Base-by-base conservation (phyloP, 1,139 yeast genomes). In the Taiozyma onychis region DNA sequence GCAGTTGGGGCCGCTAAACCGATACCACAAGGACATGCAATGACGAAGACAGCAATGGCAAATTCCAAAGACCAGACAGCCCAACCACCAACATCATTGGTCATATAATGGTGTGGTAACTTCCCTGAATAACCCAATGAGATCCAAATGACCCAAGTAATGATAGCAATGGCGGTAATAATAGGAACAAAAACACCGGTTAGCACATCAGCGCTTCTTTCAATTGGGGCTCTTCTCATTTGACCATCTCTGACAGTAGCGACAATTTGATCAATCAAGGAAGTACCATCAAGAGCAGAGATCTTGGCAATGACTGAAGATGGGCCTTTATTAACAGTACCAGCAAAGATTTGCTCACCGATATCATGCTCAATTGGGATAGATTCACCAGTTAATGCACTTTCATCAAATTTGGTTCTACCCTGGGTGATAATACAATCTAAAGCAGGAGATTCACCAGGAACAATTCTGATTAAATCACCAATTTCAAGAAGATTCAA, bases 1-100 rank as follows among this genome's bases (percentile, higher is more conserved):
- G 96, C 96, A 3, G 96, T 88, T 1, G 96, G 96, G 0, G 96
- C 96, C 16, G 96, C 96, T 44, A 89, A 72, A 6, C 96, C 96
- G 45, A 88, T 75, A 1, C 96, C 96, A 74, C 96, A 89, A 1
- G 97, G 97, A 66, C 96, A 89, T 0, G 96, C 96, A 45, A 89
- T 90, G 9, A 83, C 95, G 69, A 87, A 85, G 6, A 87, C 93
- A 0, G 93, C 80, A 57, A 86, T 83, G 0, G 91, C 80, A 66
- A 86, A 86, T 57, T 85, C 84, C 52, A 86, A 71, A 0, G 91
- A 81, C 91, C 93, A 86, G 18, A 85, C 79, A 0, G 78, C 69
- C 90, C 91, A 85, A 0, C 90, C 89, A 26, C 90, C 91, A 50
- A 80, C 68, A 55, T 81, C 86, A 51, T 77, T 76, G 60, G 84